phyloP scores from a whole-genome alignment of 345 rosid species.

The Clausena lansium region DNA sequence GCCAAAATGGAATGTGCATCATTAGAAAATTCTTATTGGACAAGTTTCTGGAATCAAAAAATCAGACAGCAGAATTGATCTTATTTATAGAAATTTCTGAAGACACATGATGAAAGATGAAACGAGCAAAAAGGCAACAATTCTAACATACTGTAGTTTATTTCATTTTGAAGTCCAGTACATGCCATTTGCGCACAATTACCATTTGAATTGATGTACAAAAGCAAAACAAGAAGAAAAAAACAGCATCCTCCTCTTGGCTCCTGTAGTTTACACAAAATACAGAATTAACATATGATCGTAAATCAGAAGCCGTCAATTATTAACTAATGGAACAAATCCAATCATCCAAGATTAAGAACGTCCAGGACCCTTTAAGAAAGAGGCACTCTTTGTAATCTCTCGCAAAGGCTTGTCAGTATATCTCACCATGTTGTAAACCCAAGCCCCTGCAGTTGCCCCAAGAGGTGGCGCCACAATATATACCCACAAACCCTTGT shows the following conservation, averaged over 20 bases:
- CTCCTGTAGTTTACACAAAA: not conserved
- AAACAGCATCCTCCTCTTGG: not conserved
- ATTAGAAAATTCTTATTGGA: too few relatives aligned
- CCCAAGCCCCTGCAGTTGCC: constrained; percentile 73
- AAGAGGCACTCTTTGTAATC: constrained; percentile 55
- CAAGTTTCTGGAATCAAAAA: too few relatives aligned
- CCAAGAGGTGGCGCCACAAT: constrained; percentile 59
- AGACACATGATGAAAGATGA: not conserved
- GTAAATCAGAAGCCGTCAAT: not conserved
- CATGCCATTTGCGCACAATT: not conserved
- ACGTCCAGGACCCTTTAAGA: constrained; percentile 25
- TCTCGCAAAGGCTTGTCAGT: constrained; percentile 80
- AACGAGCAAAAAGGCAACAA: not conserved
- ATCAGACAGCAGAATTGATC: too few relatives aligned
- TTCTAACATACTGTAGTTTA: not conserved
- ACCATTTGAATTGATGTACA: not conserved
- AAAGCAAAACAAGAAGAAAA: not conserved
- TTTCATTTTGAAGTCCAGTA: not conserved
- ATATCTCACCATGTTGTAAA: constrained; percentile 64
- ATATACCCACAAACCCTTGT: constrained; percentile 73
- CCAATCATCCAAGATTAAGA: not conserved
- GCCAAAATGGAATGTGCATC: too few relatives aligned
- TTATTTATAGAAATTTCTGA: too few relatives aligned
- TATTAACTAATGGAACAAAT: not conserved
- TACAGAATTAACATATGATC: not conserved